These are phyloP conservation scores for Paramecium sonneborni DNA, from an alignment of 73 alveolate genomes.

Conservation along the genomic window DNA sequence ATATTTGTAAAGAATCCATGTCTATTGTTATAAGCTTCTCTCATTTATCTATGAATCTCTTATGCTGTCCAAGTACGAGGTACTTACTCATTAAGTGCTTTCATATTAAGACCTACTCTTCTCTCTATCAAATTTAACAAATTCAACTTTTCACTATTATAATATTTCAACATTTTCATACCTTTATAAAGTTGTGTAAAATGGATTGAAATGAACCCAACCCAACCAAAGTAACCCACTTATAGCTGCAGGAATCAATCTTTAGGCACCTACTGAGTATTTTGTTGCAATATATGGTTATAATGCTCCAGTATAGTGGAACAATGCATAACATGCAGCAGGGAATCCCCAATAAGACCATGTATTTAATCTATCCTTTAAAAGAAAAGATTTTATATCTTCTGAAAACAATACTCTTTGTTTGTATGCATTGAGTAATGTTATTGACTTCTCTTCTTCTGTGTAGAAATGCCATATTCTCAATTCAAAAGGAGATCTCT, in stretches of 20 bases:
- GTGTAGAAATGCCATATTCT: conserved; percentile 63
- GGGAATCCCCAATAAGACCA: conserved; percentile 54
- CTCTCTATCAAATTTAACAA: conserved; percentile 48
- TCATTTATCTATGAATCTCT: conserved; percentile 64
- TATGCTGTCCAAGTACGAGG: conserved; percentile 62
- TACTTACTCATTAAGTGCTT: conserved; percentile 54
- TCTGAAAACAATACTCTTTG: conserved; percentile 36
- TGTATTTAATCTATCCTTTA: conserved; percentile 31
- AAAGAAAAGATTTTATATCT: conserved; percentile 26
- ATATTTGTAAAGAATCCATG: conserved; percentile 57
- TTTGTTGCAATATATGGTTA: neutral
- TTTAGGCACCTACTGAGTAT: neutral
- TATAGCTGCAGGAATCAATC: neutral
- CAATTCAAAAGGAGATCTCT: conserved; percentile 43
- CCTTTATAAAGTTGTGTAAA: conserved; percentile 9
- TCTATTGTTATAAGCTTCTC: conserved; percentile 60
- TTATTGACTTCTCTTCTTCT: conserved; percentile 61
- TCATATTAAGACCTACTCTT: conserved; percentile 55
- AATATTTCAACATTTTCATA: neutral
- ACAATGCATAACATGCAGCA: neutral
- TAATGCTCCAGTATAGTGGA: conserved; percentile 33
- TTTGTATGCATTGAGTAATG: conserved; percentile 57
- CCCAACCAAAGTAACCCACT: conserved; percentile 9
- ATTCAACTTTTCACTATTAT: conserved; percentile 54
- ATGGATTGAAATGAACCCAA: conserved; percentile 24